These are phyloP conservation scores for Cochliopodium minus DNA, from an alignment of 208 protist species.

Conservation along the genomic window DNA sequence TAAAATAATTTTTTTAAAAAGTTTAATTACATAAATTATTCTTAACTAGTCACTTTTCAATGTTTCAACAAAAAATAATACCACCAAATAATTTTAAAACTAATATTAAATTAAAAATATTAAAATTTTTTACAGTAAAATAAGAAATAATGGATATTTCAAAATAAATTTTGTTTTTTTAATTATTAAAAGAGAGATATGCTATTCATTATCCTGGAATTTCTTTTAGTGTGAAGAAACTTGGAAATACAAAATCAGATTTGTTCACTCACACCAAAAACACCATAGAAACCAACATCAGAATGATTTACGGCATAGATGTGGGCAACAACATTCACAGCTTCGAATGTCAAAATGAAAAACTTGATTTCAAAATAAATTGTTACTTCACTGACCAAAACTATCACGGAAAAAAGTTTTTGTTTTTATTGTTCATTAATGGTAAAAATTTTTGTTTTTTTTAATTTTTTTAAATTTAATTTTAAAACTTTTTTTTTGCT, in stretches of 20 bases:
- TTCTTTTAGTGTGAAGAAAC: not conserved
- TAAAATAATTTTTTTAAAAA: too few species aligned
- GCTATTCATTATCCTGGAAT: not conserved
- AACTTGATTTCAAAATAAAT: constrained; percentile 16
- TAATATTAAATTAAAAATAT: too few species aligned
- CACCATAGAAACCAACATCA: not conserved
- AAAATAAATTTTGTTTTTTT: not conserved
- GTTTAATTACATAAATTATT: constrained; percentile 31
- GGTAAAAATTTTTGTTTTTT: constrained; percentile 9
- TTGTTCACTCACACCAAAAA: not conserved
- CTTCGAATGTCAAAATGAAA: constrained; percentile 17
- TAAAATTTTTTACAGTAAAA: too few species aligned
- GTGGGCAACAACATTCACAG: constrained; percentile 39
- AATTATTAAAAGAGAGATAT: not conserved
- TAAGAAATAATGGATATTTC: too few species aligned
- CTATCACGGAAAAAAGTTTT: constrained; percentile 37
- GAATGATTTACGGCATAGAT: constrained; percentile 15
- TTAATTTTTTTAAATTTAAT: not conserved
- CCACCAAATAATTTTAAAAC: too few species aligned
- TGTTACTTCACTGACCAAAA: constrained; percentile 47
- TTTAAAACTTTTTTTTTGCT: not conserved
- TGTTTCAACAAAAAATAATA: constrained; percentile 38
- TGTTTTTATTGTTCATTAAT: constrained; percentile 66
- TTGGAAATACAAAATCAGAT: not conserved
- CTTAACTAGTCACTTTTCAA: constrained; percentile 26